Evolutionary conservation across 257 asterid genomes (phyloP).

Genomic region (Anisodus acutangulus): DNA sequence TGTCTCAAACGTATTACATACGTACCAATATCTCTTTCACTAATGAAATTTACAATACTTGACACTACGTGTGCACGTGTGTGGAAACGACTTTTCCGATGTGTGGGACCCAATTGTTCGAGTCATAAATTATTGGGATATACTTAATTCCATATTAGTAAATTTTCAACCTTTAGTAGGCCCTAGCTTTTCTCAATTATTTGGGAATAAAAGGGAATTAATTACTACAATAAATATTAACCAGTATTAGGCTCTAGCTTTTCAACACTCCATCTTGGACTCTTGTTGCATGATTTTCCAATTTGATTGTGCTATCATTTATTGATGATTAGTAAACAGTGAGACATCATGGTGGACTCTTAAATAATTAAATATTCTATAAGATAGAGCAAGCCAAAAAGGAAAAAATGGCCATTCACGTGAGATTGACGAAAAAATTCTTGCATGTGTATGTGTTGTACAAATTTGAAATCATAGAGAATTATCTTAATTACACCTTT

Average conservation of each 20-base stretch:
- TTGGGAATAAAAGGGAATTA: background rate
- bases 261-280: background rate
- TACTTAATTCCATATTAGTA: too few relatives aligned
- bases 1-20: too few relatives aligned
- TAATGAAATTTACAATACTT: too few relatives aligned
- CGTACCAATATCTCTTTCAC: too few relatives aligned
- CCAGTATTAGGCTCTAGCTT: background rate
- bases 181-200: background rate
- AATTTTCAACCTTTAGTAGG: background rate
- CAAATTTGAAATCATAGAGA: background rate
- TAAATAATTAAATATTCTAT: background rate
- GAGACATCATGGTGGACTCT: background rate
- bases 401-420: background rate
- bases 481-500: background rate
- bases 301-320: background rate
- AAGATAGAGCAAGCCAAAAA: constrained; percentile 9
- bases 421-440: background rate
- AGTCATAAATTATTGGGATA: too few relatives aligned
- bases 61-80: too few relatives aligned
- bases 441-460: background rate
- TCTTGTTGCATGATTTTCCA: background rate
- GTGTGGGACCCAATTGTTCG: too few relatives aligned
- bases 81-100: too few relatives aligned
- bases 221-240: too few relatives aligned
- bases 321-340: background rate